Base-by-base conservation (phyloP, 805 yeast genomes). In the Wickerhamomyces bovis region DNA sequence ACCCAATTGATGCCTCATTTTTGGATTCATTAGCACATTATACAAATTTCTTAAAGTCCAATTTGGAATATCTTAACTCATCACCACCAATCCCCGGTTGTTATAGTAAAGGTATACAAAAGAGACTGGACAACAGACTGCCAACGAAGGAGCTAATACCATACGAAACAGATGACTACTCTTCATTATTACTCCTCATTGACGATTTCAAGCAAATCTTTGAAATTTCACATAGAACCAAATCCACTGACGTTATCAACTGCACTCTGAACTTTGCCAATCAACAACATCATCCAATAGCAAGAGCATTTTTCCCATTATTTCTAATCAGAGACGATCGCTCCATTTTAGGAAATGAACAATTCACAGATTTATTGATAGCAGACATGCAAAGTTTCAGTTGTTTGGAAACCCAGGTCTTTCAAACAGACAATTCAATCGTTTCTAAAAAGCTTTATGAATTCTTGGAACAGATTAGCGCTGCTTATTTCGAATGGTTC, bases 261-360 rank as follows among this genome's bases (percentile, higher is more conserved):
- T 68, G 63, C 51, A 65, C 69, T 0, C 44, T 48, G 15, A 62
- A 62, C 44, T 69, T 70, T 52, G 64, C 68, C 35, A 59, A 65
- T 38, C 44, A 55, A 2, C 44, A 53, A 6, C 73, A 69, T 42
- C 73, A 70, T 54, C 67, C 66, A 2, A 42, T 85, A n/a, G 73
- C 83, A 1, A 71, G 90, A 49, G 85, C 85, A 2, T 54, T 81
- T 11, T 74, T 81, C 54, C 87, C 83, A 45, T 64, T 83, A 20
- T 80, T 76, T 55, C 65, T 83, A 21, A 68, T 84, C 9, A 67
- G 88, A 49, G 86, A 83, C 56, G 81, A 83, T 59, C 74, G 73
- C 44, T 67, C 80, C 1, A 67, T 85, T 2, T 54, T 81, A 21
- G 90, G 89, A 0, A 68, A 68, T 23, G 70, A 66, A 44, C 58